Percentiles rank a stretch among this genome's conserved stretches.
Evolutionary conservation across 768 basidiomycete genomes (phyloP).

Genomic region (Phylloporus sp.): DNA sequence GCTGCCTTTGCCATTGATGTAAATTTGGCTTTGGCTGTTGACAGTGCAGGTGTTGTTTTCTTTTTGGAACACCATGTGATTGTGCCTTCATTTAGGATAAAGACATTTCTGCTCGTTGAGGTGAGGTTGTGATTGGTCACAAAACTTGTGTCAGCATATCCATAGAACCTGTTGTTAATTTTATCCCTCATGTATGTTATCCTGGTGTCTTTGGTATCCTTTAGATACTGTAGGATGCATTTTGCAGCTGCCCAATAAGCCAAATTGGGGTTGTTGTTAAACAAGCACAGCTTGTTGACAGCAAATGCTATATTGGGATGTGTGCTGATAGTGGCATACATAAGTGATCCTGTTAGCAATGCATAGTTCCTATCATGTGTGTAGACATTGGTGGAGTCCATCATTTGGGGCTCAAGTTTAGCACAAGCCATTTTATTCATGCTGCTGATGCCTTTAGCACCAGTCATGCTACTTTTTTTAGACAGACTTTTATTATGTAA

Average conservation of each 20-base stretch:
- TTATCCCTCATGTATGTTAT: background rate
- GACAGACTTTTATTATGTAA: too few species aligned
- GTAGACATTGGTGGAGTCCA: too few species aligned
- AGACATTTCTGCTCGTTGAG: background rate
- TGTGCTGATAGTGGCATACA: background rate
- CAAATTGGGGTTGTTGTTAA: background rate
- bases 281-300: background rate
- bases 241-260: background rate
- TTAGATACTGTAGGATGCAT: background rate
- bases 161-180: background rate
- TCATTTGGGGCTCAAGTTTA: too few species aligned
- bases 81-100: background rate
- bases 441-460: too few species aligned
- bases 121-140: background rate
- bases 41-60: background rate
- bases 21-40: too few species aligned
- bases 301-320: background rate
- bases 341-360: background rate
- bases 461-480: too few species aligned
- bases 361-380: too few species aligned
- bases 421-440: too few species aligned
- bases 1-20: too few species aligned
- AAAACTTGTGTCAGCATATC: background rate
- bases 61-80: background rate
- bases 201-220: background rate